phyloP scores from a whole-genome alignment of 2,329 filamentous ascomycete genomes.

The Fusarium praegraminearum region DNA sequence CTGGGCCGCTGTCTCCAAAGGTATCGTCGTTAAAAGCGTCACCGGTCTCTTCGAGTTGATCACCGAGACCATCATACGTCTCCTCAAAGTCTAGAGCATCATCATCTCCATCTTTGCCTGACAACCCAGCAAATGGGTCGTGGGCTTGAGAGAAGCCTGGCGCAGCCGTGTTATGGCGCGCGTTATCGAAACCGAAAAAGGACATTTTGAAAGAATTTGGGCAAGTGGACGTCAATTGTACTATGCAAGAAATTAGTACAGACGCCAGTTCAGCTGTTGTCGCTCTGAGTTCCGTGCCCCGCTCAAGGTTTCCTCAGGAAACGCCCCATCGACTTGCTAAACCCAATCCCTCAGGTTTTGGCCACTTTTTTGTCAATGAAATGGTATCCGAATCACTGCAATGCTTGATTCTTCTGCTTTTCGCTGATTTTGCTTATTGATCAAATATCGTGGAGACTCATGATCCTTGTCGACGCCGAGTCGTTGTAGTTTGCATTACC shows the following conservation, averaged over 20 bases:
- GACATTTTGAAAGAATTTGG: slow-evolving; percentile 71
- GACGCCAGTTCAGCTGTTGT: slow-evolving; percentile 26
- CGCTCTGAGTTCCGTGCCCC: slow-evolving; percentile 38
- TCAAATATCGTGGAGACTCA: background rate
- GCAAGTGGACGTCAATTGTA: slow-evolving; percentile 40
- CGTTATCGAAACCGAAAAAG: slow-evolving; percentile 89
- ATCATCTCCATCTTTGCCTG: slow-evolving; percentile 71
- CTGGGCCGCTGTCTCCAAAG: slow-evolving; percentile 68
- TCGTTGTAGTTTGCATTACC: background rate
- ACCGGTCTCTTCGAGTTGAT: slow-evolving; percentile 89
- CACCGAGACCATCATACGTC: slow-evolving; percentile 94
- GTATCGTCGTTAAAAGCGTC: slow-evolving; percentile 98
- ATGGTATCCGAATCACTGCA: background rate
- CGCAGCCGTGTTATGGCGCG: slow-evolving; percentile 74
- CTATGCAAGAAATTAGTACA: slow-evolving; percentile 44
- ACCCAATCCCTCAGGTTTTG: background rate
- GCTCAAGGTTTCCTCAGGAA: slow-evolving; percentile 25
- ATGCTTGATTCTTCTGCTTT: background rate
- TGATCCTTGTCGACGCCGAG: background rate
- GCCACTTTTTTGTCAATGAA: background rate
- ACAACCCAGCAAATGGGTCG: slow-evolving; percentile 90
- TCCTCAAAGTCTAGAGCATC: slow-evolving; percentile 86
- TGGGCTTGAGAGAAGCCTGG: slow-evolving; percentile 85
- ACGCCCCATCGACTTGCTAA: slow-evolving; percentile 7
- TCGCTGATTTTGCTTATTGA: background rate